A percentile compares a stretch with the other conserved stretches of the same genome.
Evolutionary conservation across 2,329 filamentous ascomycete genomes (phyloP).

Genomic region (Penicillium rolfsii): DNA sequence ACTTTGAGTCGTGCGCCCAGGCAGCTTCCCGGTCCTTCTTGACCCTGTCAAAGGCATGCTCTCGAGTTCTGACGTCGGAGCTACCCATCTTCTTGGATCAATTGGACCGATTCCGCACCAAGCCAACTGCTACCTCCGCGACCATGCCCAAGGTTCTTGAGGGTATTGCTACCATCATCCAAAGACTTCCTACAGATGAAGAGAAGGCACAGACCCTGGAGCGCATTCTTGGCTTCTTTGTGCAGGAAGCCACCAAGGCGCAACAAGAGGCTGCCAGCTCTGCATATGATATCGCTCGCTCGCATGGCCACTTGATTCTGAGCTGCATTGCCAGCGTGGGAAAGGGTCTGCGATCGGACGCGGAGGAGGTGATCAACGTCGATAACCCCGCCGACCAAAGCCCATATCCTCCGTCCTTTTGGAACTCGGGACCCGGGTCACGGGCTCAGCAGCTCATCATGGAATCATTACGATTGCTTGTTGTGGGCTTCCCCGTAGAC

Average conservation of each 20-base stretch:
- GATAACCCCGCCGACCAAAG: conserved; percentile 30
- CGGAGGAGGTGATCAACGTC: conserved; percentile 42
- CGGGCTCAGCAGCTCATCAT: conserved; percentile 42
- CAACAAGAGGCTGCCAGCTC: conserved; percentile 36
- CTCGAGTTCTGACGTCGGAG: conserved; percentile 44
- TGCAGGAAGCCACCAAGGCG: conserved; percentile 39
- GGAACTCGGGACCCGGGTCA: conserved; percentile 40
- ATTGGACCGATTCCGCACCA: conserved; percentile 44
- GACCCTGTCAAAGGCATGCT: conserved; percentile 49
- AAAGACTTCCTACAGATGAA: conserved; percentile 44
- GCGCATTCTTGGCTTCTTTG: conserved; percentile 44
- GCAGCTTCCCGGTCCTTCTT: conserved; percentile 50
- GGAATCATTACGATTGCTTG: conserved; percentile 46
- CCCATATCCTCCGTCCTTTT: conserved; percentile 42
- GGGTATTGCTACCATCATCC: conserved; percentile 50
- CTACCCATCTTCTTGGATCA: conserved; percentile 49
- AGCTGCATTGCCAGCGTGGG: conserved; percentile 49
- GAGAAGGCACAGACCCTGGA: conserved; percentile 46
- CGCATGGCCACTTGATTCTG: conserved; percentile 41
- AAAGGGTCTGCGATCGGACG: conserved; percentile 44
- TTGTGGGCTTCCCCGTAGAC: conserved; percentile 45
- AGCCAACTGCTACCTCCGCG: conserved; percentile 40
- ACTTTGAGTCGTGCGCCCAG: conserved; percentile 45
- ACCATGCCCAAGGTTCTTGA: conserved; percentile 49
- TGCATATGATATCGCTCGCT: conserved; percentile 40